phyloP scores from a whole-genome alignment of 2,329 filamentous ascomycete genomes.

The Colletotrichum sp. region DNA sequence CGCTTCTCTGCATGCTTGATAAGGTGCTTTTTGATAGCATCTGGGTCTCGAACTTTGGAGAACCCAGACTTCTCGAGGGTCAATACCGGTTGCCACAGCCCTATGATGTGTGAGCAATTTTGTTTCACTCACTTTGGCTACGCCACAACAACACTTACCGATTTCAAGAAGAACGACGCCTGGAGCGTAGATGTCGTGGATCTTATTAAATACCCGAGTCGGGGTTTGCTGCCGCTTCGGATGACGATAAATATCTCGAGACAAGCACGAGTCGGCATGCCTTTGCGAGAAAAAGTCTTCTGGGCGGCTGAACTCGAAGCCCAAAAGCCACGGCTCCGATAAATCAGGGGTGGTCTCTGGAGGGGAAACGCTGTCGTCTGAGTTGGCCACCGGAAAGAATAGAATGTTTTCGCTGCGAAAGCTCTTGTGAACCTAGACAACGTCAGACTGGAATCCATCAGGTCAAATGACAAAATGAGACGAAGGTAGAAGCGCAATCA shows the following conservation, averaged over 20 bases:
- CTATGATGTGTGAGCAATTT: not conserved
- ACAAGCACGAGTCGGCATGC: not conserved
- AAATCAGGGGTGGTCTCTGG: too few relatives aligned
- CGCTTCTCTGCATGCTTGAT: not conserved
- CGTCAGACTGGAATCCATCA: too few relatives aligned
- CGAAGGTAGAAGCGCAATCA: too few relatives aligned
- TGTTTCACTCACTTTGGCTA: rapidly evolving
- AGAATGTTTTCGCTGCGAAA: not conserved
- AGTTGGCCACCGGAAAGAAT: not conserved
- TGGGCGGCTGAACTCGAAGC: not conserved
- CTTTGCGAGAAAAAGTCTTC: not conserved
- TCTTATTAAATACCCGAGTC: not conserved
- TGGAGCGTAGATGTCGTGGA: not conserved
- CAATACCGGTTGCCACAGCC: not conserved
- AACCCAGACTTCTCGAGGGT: not conserved
- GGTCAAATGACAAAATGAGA: too few relatives aligned
- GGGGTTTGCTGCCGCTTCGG: not conserved
- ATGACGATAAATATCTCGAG: not conserved
- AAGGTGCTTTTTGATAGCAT: not conserved
- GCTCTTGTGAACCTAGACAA: not conserved
- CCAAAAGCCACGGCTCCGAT: not conserved
- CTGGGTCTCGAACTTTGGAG: not conserved
- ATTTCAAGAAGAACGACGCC: not conserved
- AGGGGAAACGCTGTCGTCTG: too few relatives aligned
- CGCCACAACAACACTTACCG: rapidly evolving